Evolutionary conservation across 208 protist genomes (phyloP), one percentile per base, ranked within the genome.

Genomic region (Trypanosoma theileri): DNA sequence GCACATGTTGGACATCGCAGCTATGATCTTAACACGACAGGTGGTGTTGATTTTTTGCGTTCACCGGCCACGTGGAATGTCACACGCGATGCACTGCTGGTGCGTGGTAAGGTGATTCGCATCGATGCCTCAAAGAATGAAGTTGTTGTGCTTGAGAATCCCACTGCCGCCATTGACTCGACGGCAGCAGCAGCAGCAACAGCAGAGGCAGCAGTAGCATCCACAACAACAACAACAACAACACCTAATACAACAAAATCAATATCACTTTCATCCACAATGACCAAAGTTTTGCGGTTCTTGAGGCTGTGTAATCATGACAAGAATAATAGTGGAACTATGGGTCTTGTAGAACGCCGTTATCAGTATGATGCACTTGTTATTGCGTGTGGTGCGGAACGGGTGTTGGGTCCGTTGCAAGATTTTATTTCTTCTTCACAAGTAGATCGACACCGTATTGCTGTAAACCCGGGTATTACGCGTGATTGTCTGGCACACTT

Each of bases 1-100:
- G 91, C 91, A 0, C 80, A 91, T 58, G 91, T 92, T 12, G 91
- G 91, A 0, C 85, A 93, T 75, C 83, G 91, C 40, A 96, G 91
- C 79, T 96, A 96, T 74, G 91, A 96, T 69, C 54, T 94, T 4
- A 87, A 85, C 66, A 91, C 84, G 14, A 85, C 85, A 2, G 82
- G 88, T 26, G 86, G 78, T 48, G 48, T 88, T 2, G 86, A 96
- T 64, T 72, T 82, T 8, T 57, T 93, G 46, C 83, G 81, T 52
- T 91, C 91, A 0, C 82, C 88, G 1, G 79, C 79, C 16, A 75
- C 86, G 51, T 93, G 88, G 84, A 93, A 92, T 72, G 77, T 96
- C 10, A 89, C 87, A 21, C 79, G 86, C 6, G 84, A 91, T 24
- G 88, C 91, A 17, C 55, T 78, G 16, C 78, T 96, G 8, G 82